Base-by-base conservation (phyloP, 441 rosid species). In the Kokia cookei region DNA sequence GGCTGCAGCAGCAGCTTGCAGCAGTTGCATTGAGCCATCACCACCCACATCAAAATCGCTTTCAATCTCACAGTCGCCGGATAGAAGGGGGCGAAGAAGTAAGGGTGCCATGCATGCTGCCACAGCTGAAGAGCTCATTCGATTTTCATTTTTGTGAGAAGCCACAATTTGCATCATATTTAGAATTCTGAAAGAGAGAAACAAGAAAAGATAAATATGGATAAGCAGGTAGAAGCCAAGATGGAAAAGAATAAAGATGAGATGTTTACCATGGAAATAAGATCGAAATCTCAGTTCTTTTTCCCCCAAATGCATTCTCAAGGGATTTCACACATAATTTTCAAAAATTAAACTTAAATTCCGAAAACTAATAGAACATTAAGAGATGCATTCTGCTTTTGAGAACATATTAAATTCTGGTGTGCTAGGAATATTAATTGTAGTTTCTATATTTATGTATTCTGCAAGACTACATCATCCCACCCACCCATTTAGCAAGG, bases 51-150 rank as follows among this genome's bases (percentile, higher is more conserved):
- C 90, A 86, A 96, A 87, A 80, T 90, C 89, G 75, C 81, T 87
- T 82, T 89, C 97, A 79, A 96, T 89, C 77, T 96, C 97, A 85
- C 98, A 93, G 50, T 96, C 99, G 57, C 99, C 99, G 61, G 93
- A 84, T 58, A 96, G 85, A 84, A 94, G 99, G 72, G 99, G 99
- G 12, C 98, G 96, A 78, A 96, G 97, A 84, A 94, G 98, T 79
- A 96, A 86, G 75, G 99, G 99, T 74, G 98, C 99, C 99, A 94
- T 94, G 85, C 99, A 94, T 77, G 98, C 99, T 48, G 99, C 98
- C 75, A 96, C 99, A 40, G 99, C 98, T 66, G 98, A 91, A 78
- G 89, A 73, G 91, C 98, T 94, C 99, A 96, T 96, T 79, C 91
- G 88, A 82, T 94, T 96, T 79, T 76, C 89, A 68, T 79, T 77